phyloP scores from a whole-genome alignment of 1,139 yeast genomes.

The Sporopachydermia cereana region DNA sequence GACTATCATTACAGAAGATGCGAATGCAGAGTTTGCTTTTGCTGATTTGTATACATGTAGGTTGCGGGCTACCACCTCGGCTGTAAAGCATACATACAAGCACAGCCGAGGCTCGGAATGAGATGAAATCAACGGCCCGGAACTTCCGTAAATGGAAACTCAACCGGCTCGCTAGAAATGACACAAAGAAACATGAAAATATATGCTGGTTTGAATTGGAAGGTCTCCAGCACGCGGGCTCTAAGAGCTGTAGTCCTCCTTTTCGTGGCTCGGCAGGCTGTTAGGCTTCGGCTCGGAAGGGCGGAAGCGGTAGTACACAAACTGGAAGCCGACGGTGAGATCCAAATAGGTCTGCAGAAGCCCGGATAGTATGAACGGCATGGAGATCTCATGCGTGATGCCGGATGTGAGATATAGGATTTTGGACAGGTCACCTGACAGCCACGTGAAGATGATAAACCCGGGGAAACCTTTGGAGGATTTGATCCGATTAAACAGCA shows the following conservation, averaged over 20 bases:
- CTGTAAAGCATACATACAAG: too few relatives aligned
- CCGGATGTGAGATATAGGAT: constrained; percentile 62
- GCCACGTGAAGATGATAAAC: constrained; percentile 69
- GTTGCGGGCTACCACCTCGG: too few relatives aligned
- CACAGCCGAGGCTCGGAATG: too few relatives aligned
- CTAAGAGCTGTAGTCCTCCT: neutral
- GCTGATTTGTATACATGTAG: too few relatives aligned
- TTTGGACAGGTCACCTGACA: constrained; percentile 78
- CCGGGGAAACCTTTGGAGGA: constrained; percentile 71
- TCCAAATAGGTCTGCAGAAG: constrained; percentile 73
- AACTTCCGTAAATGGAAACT: too few relatives aligned
- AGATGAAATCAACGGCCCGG: too few relatives aligned
- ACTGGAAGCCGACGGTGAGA: constrained; percentile 65
- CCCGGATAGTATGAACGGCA: constrained; percentile 66
- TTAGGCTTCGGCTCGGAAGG: neutral
- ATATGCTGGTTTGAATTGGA: too few relatives aligned
- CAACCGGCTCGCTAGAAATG: too few relatives aligned
- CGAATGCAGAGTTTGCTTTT: too few relatives aligned
- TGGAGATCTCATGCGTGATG: constrained; percentile 48
- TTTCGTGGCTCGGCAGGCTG: neutral
- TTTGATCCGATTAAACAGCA: constrained; percentile 54
- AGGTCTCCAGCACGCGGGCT: too few relatives aligned
- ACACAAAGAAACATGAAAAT: too few relatives aligned
- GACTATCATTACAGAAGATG: too few relatives aligned
- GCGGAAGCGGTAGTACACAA: constrained; percentile 35